Evolutionary conservation across 140 eudicot species (phyloP).

Genomic region (Oenanthe javanica): DNA sequence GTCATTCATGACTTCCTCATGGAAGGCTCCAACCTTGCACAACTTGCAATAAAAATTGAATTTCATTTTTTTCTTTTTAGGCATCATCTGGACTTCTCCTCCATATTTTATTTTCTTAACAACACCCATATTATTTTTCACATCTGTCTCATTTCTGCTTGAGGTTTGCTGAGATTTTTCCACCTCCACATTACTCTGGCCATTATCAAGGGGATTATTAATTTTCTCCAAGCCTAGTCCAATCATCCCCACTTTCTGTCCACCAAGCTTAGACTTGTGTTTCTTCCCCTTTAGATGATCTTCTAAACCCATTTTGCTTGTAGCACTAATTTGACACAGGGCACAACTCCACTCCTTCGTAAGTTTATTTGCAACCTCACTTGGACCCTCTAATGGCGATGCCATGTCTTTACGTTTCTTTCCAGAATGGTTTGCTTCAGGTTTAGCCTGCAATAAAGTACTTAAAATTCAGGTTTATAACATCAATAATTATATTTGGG

Average conservation of each 20-base stretch:
- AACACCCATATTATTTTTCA: neutral
- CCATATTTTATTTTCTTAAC: neutral
- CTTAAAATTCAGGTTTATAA: neutral
- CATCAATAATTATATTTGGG: neutral
- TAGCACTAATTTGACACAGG: constrained; percentile 53
- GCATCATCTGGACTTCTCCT: neutral
- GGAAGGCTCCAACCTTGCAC: constrained; percentile 39
- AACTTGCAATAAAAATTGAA: constrained; percentile 36
- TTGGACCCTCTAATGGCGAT: constrained; percentile 14
- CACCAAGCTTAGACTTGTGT: constrained; percentile 52
- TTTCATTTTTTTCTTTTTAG: neutral
- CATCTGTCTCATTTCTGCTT: neutral
- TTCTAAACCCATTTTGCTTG: constrained; percentile 41
- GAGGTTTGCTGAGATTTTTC: neutral
- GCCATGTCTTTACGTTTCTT: constrained; percentile 43
- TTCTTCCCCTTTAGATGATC: constrained; percentile 57
- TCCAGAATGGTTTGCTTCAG: constrained; percentile 25
- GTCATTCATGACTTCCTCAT: constrained; percentile 31
- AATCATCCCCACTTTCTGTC: constrained; percentile 32
- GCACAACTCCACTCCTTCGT: constrained; percentile 68
- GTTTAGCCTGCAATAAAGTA: constrained; percentile 37
- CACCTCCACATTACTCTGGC: neutral
- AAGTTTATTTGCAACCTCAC: constrained; percentile 28
- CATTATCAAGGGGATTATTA: constrained; percentile 5
- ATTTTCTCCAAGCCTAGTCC: constrained; percentile 36